Evolutionary conservation across 139 green algal species (phyloP).

Genomic region (Chlorella sp.): DNA sequence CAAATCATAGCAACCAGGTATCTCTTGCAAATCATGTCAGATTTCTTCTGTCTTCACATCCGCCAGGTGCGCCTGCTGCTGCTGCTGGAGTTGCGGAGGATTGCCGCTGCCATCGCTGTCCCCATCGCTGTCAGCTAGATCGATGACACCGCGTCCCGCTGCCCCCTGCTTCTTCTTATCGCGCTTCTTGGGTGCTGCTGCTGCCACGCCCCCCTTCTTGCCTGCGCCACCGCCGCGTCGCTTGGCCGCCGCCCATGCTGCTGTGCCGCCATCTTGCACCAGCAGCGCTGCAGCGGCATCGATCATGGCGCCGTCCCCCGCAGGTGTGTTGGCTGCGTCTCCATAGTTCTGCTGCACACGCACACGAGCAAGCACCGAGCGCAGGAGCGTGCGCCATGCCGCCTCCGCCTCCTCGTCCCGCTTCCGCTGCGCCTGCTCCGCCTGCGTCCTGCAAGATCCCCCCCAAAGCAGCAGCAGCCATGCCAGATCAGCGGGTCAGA

Average conservation of each 20-base stretch:
- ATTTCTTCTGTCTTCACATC: conserved; percentile 31
- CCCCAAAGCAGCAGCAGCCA: too few species aligned
- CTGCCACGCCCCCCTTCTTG: neutral
- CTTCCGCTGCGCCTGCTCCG: conserved; percentile 41
- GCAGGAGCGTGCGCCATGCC: conserved; percentile 66
- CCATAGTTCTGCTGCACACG: conserved; percentile 51
- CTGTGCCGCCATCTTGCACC: neutral
- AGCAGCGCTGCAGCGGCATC: conserved; percentile 22
- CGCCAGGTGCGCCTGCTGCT: neutral
- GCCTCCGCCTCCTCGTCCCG: conserved; percentile 43
- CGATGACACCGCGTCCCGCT: neutral
- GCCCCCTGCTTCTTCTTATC: neutral
- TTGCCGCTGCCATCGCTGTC: neutral
- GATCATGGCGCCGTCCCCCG: conserved; percentile 9
- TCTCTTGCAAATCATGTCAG: neutral
- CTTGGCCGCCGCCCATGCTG: neutral
- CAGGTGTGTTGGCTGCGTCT: neutral
- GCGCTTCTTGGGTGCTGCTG: neutral
- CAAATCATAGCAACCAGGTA: too few species aligned
- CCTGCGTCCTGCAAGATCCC: conserved; percentile 24
- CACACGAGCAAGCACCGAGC: conserved; percentile 40
- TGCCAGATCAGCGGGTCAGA: too few species aligned
- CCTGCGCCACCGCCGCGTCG: neutral
- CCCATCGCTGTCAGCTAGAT: conserved; percentile 9
- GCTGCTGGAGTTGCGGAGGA: neutral